A percentile compares a stretch with the other conserved stretches of the same genome.
Conservation (phyloP, 2,329 filamentous ascomycete genomes). For the Stemphylium vesicarium region DNA sequence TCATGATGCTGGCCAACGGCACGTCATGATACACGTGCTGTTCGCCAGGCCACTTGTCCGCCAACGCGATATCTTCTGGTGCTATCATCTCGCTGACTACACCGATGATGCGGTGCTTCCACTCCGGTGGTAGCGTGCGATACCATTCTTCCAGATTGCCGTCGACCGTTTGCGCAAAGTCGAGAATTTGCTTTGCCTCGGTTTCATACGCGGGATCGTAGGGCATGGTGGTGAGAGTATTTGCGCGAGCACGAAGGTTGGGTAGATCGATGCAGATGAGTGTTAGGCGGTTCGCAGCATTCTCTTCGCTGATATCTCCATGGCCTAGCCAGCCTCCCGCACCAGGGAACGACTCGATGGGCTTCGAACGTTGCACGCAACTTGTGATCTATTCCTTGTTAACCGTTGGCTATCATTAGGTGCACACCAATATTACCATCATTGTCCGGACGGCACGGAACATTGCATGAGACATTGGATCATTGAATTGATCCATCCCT, state of each 20-base stretch:
- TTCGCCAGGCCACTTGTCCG: slow-evolving; percentile 47
- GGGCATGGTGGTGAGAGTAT: slow-evolving; percentile 33
- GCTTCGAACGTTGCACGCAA: slow-evolving; percentile 49
- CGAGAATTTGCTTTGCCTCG: slow-evolving; percentile 44
- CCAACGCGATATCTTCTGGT: slow-evolving; percentile 34
- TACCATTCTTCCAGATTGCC: slow-evolving; percentile 47
- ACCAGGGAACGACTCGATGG: slow-evolving; percentile 48
- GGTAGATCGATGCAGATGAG: slow-evolving; percentile 50
- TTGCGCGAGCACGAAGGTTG: slow-evolving; percentile 45
- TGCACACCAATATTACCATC: slow-evolving; percentile 40
- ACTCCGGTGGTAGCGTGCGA: slow-evolving; percentile 42
- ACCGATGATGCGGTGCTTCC: slow-evolving; percentile 44
- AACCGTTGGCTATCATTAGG: not conserved
- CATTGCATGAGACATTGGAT: slow-evolving; percentile 45
- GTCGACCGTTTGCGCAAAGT: slow-evolving; percentile 47
- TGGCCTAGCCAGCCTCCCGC: slow-evolving; percentile 44
- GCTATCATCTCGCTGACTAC: slow-evolving; percentile 32
- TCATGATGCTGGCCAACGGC: slow-evolving; percentile 48
- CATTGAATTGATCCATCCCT: slow-evolving; percentile 48
- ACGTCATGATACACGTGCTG: slow-evolving; percentile 51
- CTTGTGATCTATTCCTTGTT: slow-evolving; percentile 43
- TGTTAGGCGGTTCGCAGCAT: slow-evolving; percentile 50
- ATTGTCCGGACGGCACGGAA: slow-evolving; percentile 51
- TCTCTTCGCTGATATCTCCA: slow-evolving; percentile 42
- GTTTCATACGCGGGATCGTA: slow-evolving; percentile 26